Base-by-base conservation (phyloP, 163 green algal genomes). In the Scenedesmus sp. region DNA sequence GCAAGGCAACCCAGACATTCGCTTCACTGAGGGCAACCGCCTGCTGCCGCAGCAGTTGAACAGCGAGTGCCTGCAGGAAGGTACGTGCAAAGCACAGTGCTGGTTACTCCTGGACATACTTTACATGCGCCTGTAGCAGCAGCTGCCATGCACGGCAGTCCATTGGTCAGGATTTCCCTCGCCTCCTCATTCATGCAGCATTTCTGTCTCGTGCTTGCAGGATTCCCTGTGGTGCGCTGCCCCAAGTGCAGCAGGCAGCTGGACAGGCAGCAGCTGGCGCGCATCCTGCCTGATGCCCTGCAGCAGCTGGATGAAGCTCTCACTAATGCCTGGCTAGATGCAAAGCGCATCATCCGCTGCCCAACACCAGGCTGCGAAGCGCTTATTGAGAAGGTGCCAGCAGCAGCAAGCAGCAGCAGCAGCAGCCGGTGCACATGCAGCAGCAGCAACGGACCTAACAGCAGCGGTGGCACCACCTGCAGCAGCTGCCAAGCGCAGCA, bases 351-450 rank as follows among this genome's bases (percentile, higher is more conserved):
- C 26, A 92, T 92, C 46, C 23, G 62, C 15, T 92, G 89, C 62
- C 81, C 64, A 5, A 82, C n/a, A 52, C 59, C 59, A 52, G 46
- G 60, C 66, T 88, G 89, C 16, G 81, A 60, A 18, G 81, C 66
- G 6, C 89, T 89, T 0, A 92, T 92, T 54, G 89, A 92, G 55
- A 81, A 84, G 82, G 20, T 86, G 82, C 81, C 89, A 60, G 64
- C 89, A 88, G 55, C 23, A 15, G 54, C 16, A n/a, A 57, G 79
- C 79, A 60, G 54, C 18, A 86, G 16, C 82, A 73, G 82, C 82
- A 66, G 82, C 18, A 13, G 82, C 0, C 8, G 55, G 15, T 66
- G 82, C 82, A 59, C n/a, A 2, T 56, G 55, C 56, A 23, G 87
- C 87, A 84, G 56, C 74, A 56, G 55, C 87, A 82, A 46, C 7